Percentiles rank a stretch among this genome's conserved stretches.
These are phyloP conservation scores for Metarhizium humberi DNA, from an alignment of 2,329 filamentous ascomycete genomes.

Conservation along the genomic window DNA sequence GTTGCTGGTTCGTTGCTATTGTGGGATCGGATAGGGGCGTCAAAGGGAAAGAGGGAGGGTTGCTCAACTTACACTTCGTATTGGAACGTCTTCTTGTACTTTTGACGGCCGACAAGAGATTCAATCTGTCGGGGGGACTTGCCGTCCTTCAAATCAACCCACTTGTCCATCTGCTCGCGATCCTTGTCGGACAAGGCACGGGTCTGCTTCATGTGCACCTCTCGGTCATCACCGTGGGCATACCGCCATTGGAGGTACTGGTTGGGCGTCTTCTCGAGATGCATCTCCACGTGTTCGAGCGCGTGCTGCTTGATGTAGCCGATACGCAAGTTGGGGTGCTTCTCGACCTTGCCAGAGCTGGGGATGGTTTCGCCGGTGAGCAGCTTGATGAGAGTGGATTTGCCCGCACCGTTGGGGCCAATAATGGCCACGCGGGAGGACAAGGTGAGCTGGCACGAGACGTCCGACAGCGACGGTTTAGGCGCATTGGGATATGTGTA, in stretches of 20 bases:
- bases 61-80: conserved; percentile 68
- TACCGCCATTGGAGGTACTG: conserved; percentile 99
- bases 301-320: conserved; percentile 99
- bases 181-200: conserved; percentile 81
- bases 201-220: conserved; percentile 96
- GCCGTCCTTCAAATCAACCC: conserved; percentile 76
- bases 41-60: not conserved
- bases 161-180: conserved; percentile 83
- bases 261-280: conserved; percentile 97
- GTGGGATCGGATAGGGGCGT: not conserved
- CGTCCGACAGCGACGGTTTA: conserved; percentile 81
- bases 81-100: conserved; percentile 98
- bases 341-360: conserved; percentile 79
- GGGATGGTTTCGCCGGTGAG: conserved; percentile 88
- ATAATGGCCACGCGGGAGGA: conserved; percentile 95
- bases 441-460: conserved; percentile 77
- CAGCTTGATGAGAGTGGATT: conserved; percentile 96
- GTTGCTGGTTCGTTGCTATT: not conserved
- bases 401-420: conserved; percentile 93
- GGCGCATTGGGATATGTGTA: conserved; percentile 87
- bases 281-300: conserved; percentile 98
- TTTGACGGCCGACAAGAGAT: conserved; percentile 87
- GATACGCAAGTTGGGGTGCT: conserved; percentile 96
- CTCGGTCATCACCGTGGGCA: conserved; percentile 90
- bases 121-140: conserved; percentile 71